Base-by-base conservation (phyloP, 2,329 filamentous ascomycete species). In the Cytospora schulzeri region DNA sequence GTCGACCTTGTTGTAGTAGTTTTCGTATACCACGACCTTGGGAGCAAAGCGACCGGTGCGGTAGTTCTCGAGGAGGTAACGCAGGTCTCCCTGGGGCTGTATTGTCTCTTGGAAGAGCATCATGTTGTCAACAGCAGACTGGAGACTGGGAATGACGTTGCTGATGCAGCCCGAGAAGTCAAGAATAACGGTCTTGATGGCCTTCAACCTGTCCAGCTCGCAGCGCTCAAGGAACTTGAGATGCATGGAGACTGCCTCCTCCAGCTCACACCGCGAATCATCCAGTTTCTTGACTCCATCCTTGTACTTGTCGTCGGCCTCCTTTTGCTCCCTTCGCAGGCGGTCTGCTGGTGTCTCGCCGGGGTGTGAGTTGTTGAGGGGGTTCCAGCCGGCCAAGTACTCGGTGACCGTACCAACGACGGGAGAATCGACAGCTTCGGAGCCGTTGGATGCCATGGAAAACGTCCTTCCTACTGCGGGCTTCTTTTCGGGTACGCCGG, bases 91-190 rank as follows among this genome's bases (percentile, higher is more conserved):
- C 56, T 88, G 76, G 7, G 95, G 95, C 76, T 98, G 95, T n/a
- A 99, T 91, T 0, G 95, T 98, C 81, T 99, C 95, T 76, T 99
- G 95, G 79, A 96, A 99, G 55, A 99, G 84, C 88, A 99, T 93
- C 93, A 99, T 97, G 75, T 96, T 93, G 79, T 99, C 95, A 28
- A 99, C 93, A 0, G 93, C 93, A 65, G 94, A 94, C 78, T 98
- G 95, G 67, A 99, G 81, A 73, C 91, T 96, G 22, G 95, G 96
- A 68, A 99, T 98, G 71, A 97, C 94, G 73, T 99, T 99, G 82
- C 94, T 94, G 76, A 99, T 91, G 45, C 94, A 93, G 54, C 95
- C 95, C 5, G 94, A 97, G 77, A 99, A 98, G 78, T 99, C 96
- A 52, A 99, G 85, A 67, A 99, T 90, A 60, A 99, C 96, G 28